Base-by-base conservation (phyloP, 108 stramenopile species). In the Stephanodiscus minutulus region DNA sequence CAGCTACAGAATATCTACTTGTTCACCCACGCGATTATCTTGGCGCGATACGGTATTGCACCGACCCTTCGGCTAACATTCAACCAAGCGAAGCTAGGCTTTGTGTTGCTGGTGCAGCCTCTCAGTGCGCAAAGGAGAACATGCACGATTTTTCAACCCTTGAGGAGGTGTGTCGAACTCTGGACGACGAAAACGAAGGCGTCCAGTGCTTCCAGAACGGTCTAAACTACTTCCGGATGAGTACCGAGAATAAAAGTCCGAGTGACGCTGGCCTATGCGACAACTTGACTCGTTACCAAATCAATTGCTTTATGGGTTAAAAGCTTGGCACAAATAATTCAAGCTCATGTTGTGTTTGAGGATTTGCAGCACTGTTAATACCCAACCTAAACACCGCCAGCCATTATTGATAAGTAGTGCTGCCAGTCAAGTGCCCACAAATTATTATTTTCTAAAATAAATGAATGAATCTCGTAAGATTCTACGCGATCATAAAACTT, bases 1-100 rank as follows among this genome's bases (percentile, higher is more conserved):
- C 68, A 21, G 68, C 74, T 31, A 76, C 74, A 11, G 74, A 68
- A 52, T 76, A 76, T 61, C 37, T 76, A 20, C 61, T 76, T 29
- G 54, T 67, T 7, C 60, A 62, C 35, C 74, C 74, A n/a, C 28
- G 68, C 11, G 74, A 76, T 37, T 76, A 76, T 36, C 13, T 53
- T 35, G 74, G 74, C 3, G 58, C 74, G 13, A 29, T 76, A 6
- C 13, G 24, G 27, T 65, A 29, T n/a, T 76, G 74, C 52, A 41
- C 28, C 47, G 65, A 66, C 44, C 44, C 68, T 18, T 49, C 47
- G 39, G 68, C 74, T n/a, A 65, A 59, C 25, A 67, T 59, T 41
- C 18, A 54, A 28, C 7, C 22, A 2, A 18, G 3, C n/a, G 53
- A n/a, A 22, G 27, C 63, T 5, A n/a, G 18, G 21, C 6, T 17